Base-by-base conservation (phyloP, 1,139 yeast species). In the Yamadazyma mexicana region DNA sequence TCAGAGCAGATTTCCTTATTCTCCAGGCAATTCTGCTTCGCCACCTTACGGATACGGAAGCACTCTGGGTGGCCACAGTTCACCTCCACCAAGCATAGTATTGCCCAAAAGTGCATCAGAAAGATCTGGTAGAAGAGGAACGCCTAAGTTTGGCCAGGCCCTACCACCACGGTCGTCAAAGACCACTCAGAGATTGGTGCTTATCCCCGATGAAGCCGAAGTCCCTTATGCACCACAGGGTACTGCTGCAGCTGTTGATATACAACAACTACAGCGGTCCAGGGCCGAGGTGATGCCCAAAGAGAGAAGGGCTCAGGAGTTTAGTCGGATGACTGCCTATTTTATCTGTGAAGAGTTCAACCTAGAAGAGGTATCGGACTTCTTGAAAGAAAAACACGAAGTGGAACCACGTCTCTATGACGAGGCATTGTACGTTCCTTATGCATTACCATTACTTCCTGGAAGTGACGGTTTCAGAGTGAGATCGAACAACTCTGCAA, bases 391-490 rank as follows among this genome's bases (percentile, higher is more conserved):
- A 12, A 73, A 83, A 39, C 98, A 91, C 59, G 83, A 83, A 52
- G 95, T 89, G 2, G 77, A 87, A 17, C 96, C 97, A 1, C 67
- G 97, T 44, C 59, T 86, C 20, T 91, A 91, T 52, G 97, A 91
- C 58, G 98, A 91, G 52, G 95, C 91, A 5, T 64, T 92, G 24
- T 92, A 89, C 56, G 92, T 88, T 2, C 96, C 96, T 0, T 92
- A 92, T 54, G 77, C 89, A 17, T 67, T 92, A 34, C 98, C 98
- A 0, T 66, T 92, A 25, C 66, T 89, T 3, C 95, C 96, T 0
- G 98, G 98, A 1, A 79, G 77, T 38, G 91, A 86, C 48, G 96
- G 95, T 0, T 84, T 78, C 48, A 67, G 98, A 40, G 85, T 91
- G 7, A 83, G 81, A 56, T 86, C 96, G 4, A 87, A 88, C 52